Evolutionary conservation across 176 grass and related monocot species (phyloP), one percentile per base, ranked within the genome.

Genomic region (Lolium multiflorum): DNA sequence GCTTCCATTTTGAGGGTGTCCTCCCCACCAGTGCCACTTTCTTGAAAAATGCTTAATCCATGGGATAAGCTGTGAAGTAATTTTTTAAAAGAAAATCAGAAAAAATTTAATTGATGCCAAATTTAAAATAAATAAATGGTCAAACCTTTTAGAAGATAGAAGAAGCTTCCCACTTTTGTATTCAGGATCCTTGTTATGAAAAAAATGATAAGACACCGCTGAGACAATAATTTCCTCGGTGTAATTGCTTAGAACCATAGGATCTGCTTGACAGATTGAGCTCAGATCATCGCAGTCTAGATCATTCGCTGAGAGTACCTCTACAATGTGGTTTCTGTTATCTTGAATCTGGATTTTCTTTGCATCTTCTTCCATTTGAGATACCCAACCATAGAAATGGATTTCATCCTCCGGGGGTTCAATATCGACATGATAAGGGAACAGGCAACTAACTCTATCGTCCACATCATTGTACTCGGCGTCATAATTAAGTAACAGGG

Each of bases 141-240:
- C 75, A 10, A 17, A 98, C 97, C 97, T 99, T 76, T 94, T 94
- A 43, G 92, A 88, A 64, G 97, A 94, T 85, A 99, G 70, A 77
- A 99, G 71, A 41, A 99, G 97, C 83, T 94, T 99, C 74, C 97
- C 97, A 87, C 93, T 94, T 81, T 90, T 96, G 86, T 99, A 99
- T 69, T 93, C 87, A 63, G 97, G 90, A 70, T 97, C 89, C 49
- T 99, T 97, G 64, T 77, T 94, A 88, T 94, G 85, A 61, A 87
- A 89, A 74, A 99, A 85, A 88, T 99, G 97, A 51, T 93, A 90
- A 63, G 97, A 99, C 62, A 99, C 92, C 41, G 97, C 97, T 7
- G 94, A 91, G n/a, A 97, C 61, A 28, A 97, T 88, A 83, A 99
- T 94, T 89, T 99, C 92, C 60, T 99, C 94, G 74, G 97, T 97